A percentile compares a stretch with the other conserved stretches of the same genome.
Conservation (phyloP, 2,329 filamentous ascomycete species). For the Dactylellina sp. region DNA sequence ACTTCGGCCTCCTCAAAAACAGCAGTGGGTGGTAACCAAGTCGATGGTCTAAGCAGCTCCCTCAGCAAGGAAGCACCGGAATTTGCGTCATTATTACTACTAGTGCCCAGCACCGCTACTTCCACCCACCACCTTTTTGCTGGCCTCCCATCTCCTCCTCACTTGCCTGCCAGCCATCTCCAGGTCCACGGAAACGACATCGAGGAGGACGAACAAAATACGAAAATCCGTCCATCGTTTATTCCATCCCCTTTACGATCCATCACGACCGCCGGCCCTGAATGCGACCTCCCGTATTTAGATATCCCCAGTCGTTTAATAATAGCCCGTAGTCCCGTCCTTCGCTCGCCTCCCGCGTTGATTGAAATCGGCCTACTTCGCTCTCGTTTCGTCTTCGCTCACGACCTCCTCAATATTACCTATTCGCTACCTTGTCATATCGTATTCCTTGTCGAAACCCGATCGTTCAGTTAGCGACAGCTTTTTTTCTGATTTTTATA, state of each 20-base stretch:
- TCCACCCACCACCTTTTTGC: background rate
- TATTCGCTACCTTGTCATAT: constrained; percentile 2
- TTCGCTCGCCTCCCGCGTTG: constrained; percentile 8
- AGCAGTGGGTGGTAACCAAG: constrained; percentile 17
- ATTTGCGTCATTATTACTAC: constrained; percentile 56
- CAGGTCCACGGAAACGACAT: constrained; percentile 2
- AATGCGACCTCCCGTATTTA: background rate
- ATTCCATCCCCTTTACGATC: background rate
- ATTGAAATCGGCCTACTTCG: constrained; percentile 6
- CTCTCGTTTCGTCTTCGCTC: constrained; percentile 25
- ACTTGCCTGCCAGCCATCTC: background rate
- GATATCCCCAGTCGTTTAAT: constrained; percentile 10
- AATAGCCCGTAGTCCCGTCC: constrained; percentile 16
- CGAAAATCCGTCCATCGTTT: background rate
- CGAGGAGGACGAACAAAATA: constrained; percentile 4
- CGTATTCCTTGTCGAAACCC: background rate
- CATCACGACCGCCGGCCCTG: background rate
- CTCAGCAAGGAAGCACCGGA: constrained; percentile 32
- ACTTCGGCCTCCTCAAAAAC: constrained; percentile 1
- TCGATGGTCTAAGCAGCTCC: constrained; percentile 5
- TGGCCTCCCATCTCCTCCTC: no score
- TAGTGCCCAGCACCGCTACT: constrained; percentile 2
- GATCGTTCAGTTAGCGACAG: constrained; percentile 20
- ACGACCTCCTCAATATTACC: constrained; percentile 8
- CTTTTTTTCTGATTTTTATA: background rate